Percentiles rank a stretch among this genome's conserved stretches.
These are phyloP conservation scores for Fusarium setosum DNA, from an alignment of 2,329 filamentous ascomycete genomes.

Conservation along the genomic window DNA sequence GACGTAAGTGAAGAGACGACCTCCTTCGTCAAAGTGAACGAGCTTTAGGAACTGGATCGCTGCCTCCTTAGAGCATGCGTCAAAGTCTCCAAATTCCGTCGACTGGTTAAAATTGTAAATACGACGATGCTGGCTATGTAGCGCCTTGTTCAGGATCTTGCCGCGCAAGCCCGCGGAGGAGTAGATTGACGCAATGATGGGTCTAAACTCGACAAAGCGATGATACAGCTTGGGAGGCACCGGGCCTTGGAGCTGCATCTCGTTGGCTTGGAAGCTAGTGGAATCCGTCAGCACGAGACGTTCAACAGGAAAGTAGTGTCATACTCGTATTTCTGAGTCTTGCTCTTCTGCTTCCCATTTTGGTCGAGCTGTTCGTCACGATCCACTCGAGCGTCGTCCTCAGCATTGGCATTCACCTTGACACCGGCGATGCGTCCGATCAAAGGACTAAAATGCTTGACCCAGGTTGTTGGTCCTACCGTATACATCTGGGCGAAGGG, in stretches of 20 bases:
- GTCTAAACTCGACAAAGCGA: conserved; percentile 91
- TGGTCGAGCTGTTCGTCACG: conserved; percentile 35
- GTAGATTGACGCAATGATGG: conserved; percentile 92
- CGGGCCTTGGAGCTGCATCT: conserved; percentile 88
- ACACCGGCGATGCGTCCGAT: conserved; percentile 84
- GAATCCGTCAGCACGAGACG: conserved; percentile 17
- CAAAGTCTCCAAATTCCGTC: conserved; percentile 78
- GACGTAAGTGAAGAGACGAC: conserved; percentile 91
- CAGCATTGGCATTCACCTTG: conserved; percentile 72
- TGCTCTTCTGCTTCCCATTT: conserved; percentile 56
- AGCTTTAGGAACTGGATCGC: conserved; percentile 86
- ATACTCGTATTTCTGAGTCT: conserved; percentile 81
- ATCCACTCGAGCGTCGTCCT: conserved; percentile 51
- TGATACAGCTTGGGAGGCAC: conserved; percentile 86
- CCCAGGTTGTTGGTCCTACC: conserved; percentile 78
- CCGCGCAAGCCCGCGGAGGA: conserved; percentile 81
- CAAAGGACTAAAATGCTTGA: conserved; percentile 88
- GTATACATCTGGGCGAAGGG: conserved; percentile 81
- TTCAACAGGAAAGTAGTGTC: conserved; percentile 42
- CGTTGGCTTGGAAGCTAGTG: conserved; percentile 87
- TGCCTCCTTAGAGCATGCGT: conserved; percentile 75
- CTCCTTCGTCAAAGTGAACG: conserved; percentile 86
- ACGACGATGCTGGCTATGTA: conserved; percentile 89
- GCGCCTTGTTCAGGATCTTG: conserved; percentile 81
- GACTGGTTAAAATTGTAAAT: conserved; percentile 88